Percentiles rank a stretch among this genome's conserved stretches.
Conservation (phyloP, 805 yeast species). For the Wickerhamomyces queroliae region DNA sequence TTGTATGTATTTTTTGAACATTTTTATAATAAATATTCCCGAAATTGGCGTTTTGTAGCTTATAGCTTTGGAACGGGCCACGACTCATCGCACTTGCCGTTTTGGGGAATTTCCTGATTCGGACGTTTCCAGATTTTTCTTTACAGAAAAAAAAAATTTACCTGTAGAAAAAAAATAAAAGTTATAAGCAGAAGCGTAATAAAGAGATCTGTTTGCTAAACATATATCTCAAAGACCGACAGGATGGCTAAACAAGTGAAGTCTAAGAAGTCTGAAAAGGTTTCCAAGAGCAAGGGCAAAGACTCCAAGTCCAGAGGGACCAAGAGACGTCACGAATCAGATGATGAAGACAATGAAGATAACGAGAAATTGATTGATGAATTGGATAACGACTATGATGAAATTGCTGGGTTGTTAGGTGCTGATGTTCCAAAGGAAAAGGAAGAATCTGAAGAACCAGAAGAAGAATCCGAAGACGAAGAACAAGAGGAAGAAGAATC, state of each 20-base stretch:
- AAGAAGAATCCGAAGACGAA: slow-evolving; percentile 16
- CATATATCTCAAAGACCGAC: not conserved
- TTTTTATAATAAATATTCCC: too few species aligned
- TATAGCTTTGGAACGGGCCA: too few species aligned
- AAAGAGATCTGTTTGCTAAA: not conserved
- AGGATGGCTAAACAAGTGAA: slow-evolving; percentile 15
- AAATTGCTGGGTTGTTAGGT: slow-evolving; percentile 48
- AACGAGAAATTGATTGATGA: slow-evolving; percentile 43
- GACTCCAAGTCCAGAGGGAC: slow-evolving; percentile 12
- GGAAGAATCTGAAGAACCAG: slow-evolving; percentile 12
- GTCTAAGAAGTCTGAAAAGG: slow-evolving; percentile 5
- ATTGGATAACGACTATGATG: slow-evolving; percentile 51
- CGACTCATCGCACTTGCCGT: too few species aligned
- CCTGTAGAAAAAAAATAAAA: too few species aligned
- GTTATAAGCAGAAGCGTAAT: too few species aligned
- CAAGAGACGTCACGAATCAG: slow-evolving; percentile 24
- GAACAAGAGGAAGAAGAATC: slow-evolving; percentile 15
- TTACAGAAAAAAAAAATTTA: too few species aligned
- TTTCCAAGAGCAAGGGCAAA: slow-evolving; percentile 1
- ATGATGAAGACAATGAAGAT: slow-evolving; percentile 23
- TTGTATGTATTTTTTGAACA: too few species aligned
- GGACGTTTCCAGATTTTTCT: too few species aligned
- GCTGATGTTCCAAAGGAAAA: slow-evolving; percentile 24
- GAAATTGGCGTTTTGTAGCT: too few species aligned
- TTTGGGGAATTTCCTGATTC: too few species aligned